Evolutionary conservation across 495 filamentous ascomycete species (phyloP), one percentile per base, ranked within the genome.

Genomic region (Glonium stellatum): DNA sequence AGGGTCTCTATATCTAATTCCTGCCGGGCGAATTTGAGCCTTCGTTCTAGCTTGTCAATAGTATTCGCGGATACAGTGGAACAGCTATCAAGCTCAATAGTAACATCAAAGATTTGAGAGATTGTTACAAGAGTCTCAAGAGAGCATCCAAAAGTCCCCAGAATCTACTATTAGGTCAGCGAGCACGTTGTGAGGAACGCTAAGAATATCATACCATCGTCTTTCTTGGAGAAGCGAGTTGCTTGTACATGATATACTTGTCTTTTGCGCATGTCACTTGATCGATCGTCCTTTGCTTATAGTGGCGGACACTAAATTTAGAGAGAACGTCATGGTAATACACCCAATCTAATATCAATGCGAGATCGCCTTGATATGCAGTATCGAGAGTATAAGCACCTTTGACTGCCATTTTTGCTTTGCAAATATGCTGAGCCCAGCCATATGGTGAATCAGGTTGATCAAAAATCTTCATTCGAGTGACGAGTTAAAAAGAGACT

Each of bases 331-430:
- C 47, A 31, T 52, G 41, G 18, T 59, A 59, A 22, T 52, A 53
- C 31, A 59, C 47, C 57, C 57, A 59, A 34, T 59, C 57, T 8
- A 59, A 34, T 52, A 59, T 53, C 31, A 59, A n/a, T 22, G 57
- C 47, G 1, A 59, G 22, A 25, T 59, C 57, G 1, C 57, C 57
- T 37, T 41, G 12, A 41, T 59, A 59, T 23, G 57, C 12, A 13
- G 36, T 22, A 51, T 59, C 57, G 15, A 35, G 13, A 19, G 10
- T 10, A 35, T 37, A 59, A 6, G 21, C 41, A 19, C 4, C 19
- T 34, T 37, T 52, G 10, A 35, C 31, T 1, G 57, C 48, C n/a
- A 35, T 51, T 25, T 59, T 52, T 1, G 46, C 21, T 11, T 37
- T 21, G 46, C 57, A 59, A 12, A 59, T 22, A 51, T 23, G 34